Conservation (phyloP, 495 filamentous ascomycete genomes). For the Pyrenopolyporus hunteri region DNA sequence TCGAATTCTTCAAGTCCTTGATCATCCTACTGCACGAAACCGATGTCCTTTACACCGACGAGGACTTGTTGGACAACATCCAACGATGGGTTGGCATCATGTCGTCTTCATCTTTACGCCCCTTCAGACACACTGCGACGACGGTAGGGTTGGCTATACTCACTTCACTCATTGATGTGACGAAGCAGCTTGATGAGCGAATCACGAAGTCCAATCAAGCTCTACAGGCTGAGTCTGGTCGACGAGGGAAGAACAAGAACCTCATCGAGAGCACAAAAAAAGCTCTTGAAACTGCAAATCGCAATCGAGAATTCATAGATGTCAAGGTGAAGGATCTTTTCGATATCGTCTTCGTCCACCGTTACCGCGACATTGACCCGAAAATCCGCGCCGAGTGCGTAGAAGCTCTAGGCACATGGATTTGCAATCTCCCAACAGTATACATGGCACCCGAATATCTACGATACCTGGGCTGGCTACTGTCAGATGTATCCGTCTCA, state of each 20-base stretch:
- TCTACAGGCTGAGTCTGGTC: constrained; percentile 74
- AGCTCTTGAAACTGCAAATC: constrained; percentile 68
- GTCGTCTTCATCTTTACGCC: constrained; percentile 80
- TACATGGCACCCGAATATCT: constrained; percentile 89
- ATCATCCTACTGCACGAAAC: constrained; percentile 76
- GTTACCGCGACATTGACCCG: constrained; percentile 91
- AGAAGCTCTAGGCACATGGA: constrained; percentile 84
- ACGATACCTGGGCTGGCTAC: constrained; percentile 92
- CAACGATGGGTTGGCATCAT: constrained; percentile 83
- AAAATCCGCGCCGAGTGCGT: constrained; percentile 86
- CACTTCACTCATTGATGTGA: constrained; percentile 69
- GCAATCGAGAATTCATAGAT: constrained; percentile 68
- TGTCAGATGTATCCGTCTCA: constrained; percentile 74
- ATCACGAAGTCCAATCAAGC: constrained; percentile 81
- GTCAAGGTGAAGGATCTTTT: constrained; percentile 78
- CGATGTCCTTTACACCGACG: constrained; percentile 75
- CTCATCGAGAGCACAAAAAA: constrained; percentile 69
- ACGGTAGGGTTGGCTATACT: constrained; percentile 77
- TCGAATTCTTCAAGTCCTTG: constrained; percentile 76
- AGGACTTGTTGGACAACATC: constrained; percentile 79
- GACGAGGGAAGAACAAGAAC: constrained; percentile 68
- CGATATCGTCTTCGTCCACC: constrained; percentile 88
- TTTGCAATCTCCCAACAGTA: constrained; percentile 76
- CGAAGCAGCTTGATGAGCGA: constrained; percentile 68
- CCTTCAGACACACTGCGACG: constrained; percentile 92